Evolutionary conservation across 305 asterid species (phyloP).

Genomic region (Plantago coronopus): DNA sequence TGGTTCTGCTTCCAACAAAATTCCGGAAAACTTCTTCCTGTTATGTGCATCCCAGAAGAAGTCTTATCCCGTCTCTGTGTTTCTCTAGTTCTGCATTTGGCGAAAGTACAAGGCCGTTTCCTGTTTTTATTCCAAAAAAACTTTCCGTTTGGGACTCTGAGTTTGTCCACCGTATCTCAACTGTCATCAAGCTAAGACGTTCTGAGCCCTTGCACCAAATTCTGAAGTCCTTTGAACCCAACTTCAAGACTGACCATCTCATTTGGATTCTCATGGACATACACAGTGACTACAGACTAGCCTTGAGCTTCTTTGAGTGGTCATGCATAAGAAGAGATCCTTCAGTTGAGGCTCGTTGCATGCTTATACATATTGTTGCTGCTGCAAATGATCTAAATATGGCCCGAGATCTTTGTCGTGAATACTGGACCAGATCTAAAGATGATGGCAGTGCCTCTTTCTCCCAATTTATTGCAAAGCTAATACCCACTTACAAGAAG

Average conservation of each 20-base stretch:
- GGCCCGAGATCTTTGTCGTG: conserved; percentile 46
- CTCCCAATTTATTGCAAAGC: conserved; percentile 58
- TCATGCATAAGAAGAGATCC: conserved; percentile 63
- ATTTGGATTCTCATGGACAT: conserved; percentile 84
- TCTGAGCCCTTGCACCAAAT: conserved; percentile 51
- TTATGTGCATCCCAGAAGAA: conserved; percentile 27
- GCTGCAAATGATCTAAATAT: conserved; percentile 50
- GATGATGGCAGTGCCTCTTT: conserved; percentile 37
- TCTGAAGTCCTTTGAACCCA: conserved; percentile 67
- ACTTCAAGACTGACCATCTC: conserved; percentile 70
- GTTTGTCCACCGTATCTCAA: conserved; percentile 59
- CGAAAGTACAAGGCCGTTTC: conserved; percentile 55
- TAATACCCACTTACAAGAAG: conserved; percentile 74
- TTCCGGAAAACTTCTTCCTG: conserved; percentile 31
- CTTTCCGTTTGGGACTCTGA: conserved; percentile 74
- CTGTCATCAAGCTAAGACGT: conserved; percentile 63
- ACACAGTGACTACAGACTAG: conserved; percentile 61
- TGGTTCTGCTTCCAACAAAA: conserved; percentile 34
- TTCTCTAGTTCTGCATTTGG: conserved; percentile 33
- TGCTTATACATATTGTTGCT: conserved; percentile 65
- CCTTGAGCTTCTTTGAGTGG: conserved; percentile 68
- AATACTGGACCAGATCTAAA: conserved; percentile 45
- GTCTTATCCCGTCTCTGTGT: conserved; percentile 27
- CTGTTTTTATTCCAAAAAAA: conserved; percentile 73
- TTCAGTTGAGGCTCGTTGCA: conserved; percentile 79